These are phyloP conservation scores for Ophiostoma sp. DNA, from an alignment of 2,329 filamentous ascomycete genomes.

Conservation along the genomic window DNA sequence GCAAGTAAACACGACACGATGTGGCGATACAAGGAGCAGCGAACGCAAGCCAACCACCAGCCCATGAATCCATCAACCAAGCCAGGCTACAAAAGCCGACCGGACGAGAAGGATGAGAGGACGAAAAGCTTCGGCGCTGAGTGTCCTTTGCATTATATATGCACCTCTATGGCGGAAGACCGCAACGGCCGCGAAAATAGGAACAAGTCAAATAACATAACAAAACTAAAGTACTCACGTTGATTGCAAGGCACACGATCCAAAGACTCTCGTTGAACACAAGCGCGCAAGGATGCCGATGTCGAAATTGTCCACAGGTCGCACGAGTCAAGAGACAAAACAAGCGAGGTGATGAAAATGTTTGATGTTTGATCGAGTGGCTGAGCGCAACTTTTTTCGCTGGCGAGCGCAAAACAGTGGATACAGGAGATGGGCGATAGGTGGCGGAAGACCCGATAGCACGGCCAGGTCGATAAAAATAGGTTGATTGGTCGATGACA, in stretches of 20 bases:
- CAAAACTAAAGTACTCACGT: neutral
- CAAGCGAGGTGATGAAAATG: neutral
- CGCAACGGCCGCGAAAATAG: neutral
- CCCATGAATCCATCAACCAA: neutral
- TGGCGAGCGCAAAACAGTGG: neutral
- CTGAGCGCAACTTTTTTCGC: constrained; percentile 22
- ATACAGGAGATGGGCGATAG: neutral
- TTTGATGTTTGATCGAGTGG: constrained; percentile 22
- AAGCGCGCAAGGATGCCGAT: constrained; percentile 12
- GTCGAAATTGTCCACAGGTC: constrained; percentile 11
- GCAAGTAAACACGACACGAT: neutral
- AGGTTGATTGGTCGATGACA: neutral
- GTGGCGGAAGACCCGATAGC: constrained; percentile 1
- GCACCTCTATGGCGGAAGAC: neutral
- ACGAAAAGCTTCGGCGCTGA: neutral
- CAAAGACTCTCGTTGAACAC: neutral
- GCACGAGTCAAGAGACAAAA: neutral
- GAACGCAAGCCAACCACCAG: neutral
- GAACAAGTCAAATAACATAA: neutral
- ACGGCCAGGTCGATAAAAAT: constrained; percentile 5
- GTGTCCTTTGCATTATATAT: neutral
- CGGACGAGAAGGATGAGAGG: neutral
- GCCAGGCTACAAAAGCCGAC: neutral
- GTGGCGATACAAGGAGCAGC: constrained; percentile 5
- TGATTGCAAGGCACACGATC: neutral